Evolutionary conservation across 768 basidiomycete genomes (phyloP).

Genomic region (Kwoniella mangroviensis): DNA sequence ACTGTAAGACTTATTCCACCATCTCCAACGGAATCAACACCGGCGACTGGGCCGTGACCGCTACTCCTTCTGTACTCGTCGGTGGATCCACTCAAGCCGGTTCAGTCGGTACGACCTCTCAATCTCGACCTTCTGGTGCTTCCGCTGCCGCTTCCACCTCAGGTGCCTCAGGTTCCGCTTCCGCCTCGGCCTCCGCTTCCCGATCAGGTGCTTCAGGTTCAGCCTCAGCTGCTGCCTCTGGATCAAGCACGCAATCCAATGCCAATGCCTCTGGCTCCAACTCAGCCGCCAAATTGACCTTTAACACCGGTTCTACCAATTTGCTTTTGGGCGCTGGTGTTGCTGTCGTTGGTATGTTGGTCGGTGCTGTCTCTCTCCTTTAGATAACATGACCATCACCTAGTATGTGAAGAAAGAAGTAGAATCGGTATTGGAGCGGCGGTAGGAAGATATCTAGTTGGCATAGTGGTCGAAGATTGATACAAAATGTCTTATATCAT

Average conservation of each 20-base stretch:
- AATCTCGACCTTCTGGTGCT: conserved; percentile 18
- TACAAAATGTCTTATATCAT: not conserved
- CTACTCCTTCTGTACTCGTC: conserved; percentile 35
- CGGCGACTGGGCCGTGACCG: conserved; percentile 43
- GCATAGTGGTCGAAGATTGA: not conserved
- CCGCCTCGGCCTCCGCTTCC: conserved; percentile 20
- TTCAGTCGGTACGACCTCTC: conserved; percentile 33
- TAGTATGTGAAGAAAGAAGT: no score
- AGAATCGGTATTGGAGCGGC: no score
- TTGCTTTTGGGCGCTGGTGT: conserved; percentile 7
- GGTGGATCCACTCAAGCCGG: conserved; percentile 31
- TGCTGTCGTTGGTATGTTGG: conserved; percentile 25
- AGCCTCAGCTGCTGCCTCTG: conserved; percentile 12
- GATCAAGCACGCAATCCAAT: not conserved
- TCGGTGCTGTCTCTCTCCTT: conserved; percentile 23
- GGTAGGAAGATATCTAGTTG: not conserved
- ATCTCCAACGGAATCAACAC: conserved; percentile 53
- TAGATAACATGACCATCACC: not conserved
- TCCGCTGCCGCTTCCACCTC: conserved; percentile 60
- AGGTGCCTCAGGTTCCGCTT: conserved; percentile 1
- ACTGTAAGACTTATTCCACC: conserved; percentile 58
- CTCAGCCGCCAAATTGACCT: no score
- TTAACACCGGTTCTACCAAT: not conserved
- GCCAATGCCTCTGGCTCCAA: no score
- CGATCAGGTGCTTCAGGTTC: conserved; percentile 4